Percentiles rank a stretch among this genome's conserved stretches.
Evolutionary conservation across 176 grass and related monocot species (phyloP).

Genomic region (Musa acuminata): DNA sequence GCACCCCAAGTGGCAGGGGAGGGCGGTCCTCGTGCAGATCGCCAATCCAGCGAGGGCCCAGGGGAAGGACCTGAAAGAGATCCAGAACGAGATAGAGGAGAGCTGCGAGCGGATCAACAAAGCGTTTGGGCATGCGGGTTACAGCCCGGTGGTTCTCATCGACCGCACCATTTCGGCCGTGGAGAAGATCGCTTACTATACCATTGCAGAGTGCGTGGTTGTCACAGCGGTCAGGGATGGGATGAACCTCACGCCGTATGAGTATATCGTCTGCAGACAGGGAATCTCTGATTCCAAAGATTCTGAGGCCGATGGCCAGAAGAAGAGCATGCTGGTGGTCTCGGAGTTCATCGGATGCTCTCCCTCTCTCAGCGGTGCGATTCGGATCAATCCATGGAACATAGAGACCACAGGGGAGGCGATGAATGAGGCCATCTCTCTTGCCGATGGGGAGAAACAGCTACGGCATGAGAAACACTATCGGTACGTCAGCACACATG

Average conservation of each 20-base stretch:
- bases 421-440: constrained; percentile 17
- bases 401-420: constrained; percentile 20
- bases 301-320: neutral
- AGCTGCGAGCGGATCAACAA: constrained; percentile 32
- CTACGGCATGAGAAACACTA: constrained; percentile 21
- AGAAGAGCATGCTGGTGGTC: constrained; percentile 20
- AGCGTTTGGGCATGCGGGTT: constrained; percentile 30
- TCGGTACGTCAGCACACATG: constrained; percentile 23
- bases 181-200: constrained; percentile 52
- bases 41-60: constrained; percentile 17
- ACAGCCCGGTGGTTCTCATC: constrained; percentile 37
- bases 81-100: constrained; percentile 6
- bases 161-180: constrained; percentile 29
- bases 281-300: constrained; percentile 27
- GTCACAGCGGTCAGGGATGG: constrained; percentile 38
- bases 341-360: constrained; percentile 24
- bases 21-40: constrained; percentile 20
- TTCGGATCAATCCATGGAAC: constrained; percentile 22
- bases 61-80: constrained; percentile 9
- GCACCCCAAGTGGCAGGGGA: constrained; percentile 18
- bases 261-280: constrained; percentile 56
- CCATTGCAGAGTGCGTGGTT: constrained; percentile 42
- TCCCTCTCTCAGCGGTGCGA: constrained; percentile 11
- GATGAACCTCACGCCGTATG: constrained; percentile 39
- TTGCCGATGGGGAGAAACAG: constrained; percentile 23